These are phyloP conservation scores for Thinopyrum elongatum DNA, from an alignment of 176 grass and related monocot species.

Conservation along the genomic window DNA sequence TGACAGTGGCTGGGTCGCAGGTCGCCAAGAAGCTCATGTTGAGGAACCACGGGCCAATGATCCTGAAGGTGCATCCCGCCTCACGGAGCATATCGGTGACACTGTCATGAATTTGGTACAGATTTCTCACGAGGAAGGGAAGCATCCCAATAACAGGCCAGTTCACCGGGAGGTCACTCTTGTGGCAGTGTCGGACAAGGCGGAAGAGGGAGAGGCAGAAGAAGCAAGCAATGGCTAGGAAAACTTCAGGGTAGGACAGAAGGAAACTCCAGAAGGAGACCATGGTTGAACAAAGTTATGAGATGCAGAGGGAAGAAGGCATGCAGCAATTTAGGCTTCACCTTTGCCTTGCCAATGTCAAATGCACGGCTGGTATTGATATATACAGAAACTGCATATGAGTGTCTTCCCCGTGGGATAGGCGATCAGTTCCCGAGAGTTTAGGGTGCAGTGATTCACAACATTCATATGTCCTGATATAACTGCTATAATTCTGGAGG, in stretches of 20 bases:
- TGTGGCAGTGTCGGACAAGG: slow-evolving; percentile 5
- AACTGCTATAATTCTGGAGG: slow-evolving; percentile 1
- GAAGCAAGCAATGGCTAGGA: slow-evolving; percentile 56
- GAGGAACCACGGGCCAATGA: slow-evolving; percentile 53
- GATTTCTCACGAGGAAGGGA: slow-evolving; percentile 25
- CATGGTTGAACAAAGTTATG: slow-evolving; percentile 37
- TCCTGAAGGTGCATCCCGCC: slow-evolving; percentile 36
- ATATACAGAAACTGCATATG: slow-evolving; percentile 28
- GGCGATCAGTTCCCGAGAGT: slow-evolving; percentile 14
- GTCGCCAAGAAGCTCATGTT: slow-evolving; percentile 49
- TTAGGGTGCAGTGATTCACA: slow-evolving; percentile 30
- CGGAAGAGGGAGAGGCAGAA: slow-evolving; percentile 38
- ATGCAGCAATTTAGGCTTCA: slow-evolving; percentile 29
- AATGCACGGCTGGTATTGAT: slow-evolving; percentile 2
- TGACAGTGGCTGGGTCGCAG: slow-evolving; percentile 61
- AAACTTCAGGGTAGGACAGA: slow-evolving; percentile 50
- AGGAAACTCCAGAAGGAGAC: slow-evolving; percentile 24
- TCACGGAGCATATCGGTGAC: slow-evolving; percentile 21
- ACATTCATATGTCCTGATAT: slow-evolving; percentile 34
- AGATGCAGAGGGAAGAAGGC: slow-evolving; percentile 25
- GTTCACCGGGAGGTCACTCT: slow-evolving; percentile 28
- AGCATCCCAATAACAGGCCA: slow-evolving; percentile 72
- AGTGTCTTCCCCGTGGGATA: slow-evolving; percentile 18
- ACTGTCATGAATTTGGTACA: slow-evolving; percentile 49
- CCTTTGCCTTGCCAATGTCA: slow-evolving; percentile 11